Evolutionary conservation across 352 stramenopile genomes (phyloP).

Genomic region (Phytophthora citricola): DNA sequence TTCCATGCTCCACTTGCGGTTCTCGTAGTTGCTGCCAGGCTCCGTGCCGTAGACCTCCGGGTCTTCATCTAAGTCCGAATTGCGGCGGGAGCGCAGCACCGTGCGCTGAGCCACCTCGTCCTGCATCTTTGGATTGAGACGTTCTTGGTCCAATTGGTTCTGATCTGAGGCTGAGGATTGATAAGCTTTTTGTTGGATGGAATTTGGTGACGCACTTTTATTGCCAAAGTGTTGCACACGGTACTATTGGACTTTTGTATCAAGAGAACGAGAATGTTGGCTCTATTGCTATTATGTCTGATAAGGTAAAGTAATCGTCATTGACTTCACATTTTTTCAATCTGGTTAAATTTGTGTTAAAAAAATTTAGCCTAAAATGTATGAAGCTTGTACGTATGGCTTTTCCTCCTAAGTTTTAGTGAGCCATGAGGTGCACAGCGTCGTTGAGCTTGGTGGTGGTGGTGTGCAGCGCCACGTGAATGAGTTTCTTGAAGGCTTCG

Average conservation of each 20-base stretch:
- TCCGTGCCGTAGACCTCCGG: conserved; percentile 54
- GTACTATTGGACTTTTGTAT: conserved; percentile 6
- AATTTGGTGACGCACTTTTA: conserved; percentile 30
- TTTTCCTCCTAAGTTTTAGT: conserved; percentile 37
- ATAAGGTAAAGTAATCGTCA: conserved; percentile 13
- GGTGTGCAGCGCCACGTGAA: conserved; percentile 75
- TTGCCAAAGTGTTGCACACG: conserved; percentile 19
- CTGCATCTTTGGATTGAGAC: conserved; percentile 18
- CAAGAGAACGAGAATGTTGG: neutral
- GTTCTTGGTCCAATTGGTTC: conserved; percentile 4
- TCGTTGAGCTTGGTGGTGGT: conserved; percentile 87
- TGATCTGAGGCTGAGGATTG: conserved; percentile 26
- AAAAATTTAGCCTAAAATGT: neutral
- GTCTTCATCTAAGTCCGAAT: conserved; percentile 58
- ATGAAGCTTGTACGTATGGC: neutral
- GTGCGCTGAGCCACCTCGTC: conserved; percentile 45
- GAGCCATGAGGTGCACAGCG: conserved; percentile 85
- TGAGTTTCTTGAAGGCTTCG: conserved; percentile 76
- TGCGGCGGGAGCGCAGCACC: conserved; percentile 61
- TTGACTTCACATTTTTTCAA: neutral
- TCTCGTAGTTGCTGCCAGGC: conserved; percentile 68
- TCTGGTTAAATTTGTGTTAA: too few relatives aligned
- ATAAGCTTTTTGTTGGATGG: conserved; percentile 34
- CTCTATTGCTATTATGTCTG: conserved; percentile 23
- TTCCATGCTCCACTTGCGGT: conserved; percentile 88